These are phyloP conservation scores for Boletus pseudopeckii DNA, from an alignment of 768 basidiomycete species.

Conservation along the genomic window DNA sequence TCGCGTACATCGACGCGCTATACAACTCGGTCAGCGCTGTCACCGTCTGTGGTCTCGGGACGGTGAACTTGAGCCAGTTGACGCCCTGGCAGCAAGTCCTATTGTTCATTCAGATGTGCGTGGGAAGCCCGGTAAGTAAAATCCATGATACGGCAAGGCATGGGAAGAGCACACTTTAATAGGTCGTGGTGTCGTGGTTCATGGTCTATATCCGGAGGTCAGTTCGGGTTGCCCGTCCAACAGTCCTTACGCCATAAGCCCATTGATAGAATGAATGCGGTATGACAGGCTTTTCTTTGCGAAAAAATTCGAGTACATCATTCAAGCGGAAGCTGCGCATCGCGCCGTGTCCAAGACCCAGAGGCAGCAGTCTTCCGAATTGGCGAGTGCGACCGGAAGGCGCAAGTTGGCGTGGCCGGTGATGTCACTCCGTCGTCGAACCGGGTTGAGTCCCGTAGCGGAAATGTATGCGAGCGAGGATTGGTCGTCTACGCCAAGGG, in stretches of 20 bases:
- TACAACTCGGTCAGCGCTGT: slow-evolving; percentile 77
- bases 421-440: slow-evolving; percentile 32
- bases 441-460: slow-evolving; percentile 24
- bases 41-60: slow-evolving; percentile 73
- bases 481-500: slow-evolving; percentile 8
- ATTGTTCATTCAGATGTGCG: slow-evolving; percentile 74
- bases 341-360: slow-evolving; percentile 22
- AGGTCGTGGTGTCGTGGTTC: slow-evolving; percentile 80
- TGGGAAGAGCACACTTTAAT: not conserved
- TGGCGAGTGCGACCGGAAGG: slow-evolving; percentile 15
- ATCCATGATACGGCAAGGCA: not conserved
- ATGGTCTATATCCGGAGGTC: slow-evolving; percentile 78
- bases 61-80: slow-evolving; percentile 64
- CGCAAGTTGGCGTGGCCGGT: slow-evolving; percentile 28
- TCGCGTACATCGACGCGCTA: slow-evolving; percentile 74
- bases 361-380: slow-evolving; percentile 18
- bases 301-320: slow-evolving; percentile 58
- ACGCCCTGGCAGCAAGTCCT: slow-evolving; percentile 69
- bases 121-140: slow-evolving; percentile 67
- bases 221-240: not conserved
- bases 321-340: slow-evolving; percentile 42
- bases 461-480: slow-evolving; percentile 22
- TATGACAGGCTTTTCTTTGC: slow-evolving; percentile 64
- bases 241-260: too few relatives aligned
- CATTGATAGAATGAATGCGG: not conserved